Evolutionary conservation across 1,284 basidiomycete genomes (phyloP).

Genomic region (Malassezia sp.): DNA sequence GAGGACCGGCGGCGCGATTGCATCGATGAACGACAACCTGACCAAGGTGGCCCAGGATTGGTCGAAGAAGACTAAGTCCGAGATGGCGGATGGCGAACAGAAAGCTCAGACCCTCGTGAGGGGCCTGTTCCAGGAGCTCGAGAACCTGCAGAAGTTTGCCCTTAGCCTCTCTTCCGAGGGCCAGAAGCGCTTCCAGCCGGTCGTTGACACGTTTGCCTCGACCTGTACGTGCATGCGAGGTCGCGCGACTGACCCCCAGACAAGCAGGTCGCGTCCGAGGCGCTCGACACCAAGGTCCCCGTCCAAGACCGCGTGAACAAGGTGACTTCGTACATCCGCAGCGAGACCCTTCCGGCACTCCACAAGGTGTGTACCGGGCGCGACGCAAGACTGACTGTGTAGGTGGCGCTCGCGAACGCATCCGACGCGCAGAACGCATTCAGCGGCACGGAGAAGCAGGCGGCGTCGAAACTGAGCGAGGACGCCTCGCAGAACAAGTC

Average conservation of each 20-base stretch:
- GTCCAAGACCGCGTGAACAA: conserved; percentile 32
- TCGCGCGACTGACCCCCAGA: conserved; percentile 6
- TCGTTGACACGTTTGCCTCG: conserved; percentile 35
- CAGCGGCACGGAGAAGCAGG: background rate
- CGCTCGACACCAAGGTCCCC: conserved; percentile 32
- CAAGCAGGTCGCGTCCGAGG: conserved; percentile 35
- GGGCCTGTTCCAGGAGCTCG: conserved; percentile 20
- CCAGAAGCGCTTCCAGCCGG: conserved; percentile 37
- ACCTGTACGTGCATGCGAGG: no score
- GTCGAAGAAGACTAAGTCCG: conserved; percentile 26
- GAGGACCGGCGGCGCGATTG: conserved; percentile 19
- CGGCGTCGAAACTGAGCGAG: background rate
- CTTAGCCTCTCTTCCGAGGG: conserved; percentile 32
- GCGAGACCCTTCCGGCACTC: conserved; percentile 37
- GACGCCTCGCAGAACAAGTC: background rate
- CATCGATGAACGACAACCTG: conserved; percentile 27
- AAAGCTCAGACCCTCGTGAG: conserved; percentile 27
- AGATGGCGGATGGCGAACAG: conserved; percentile 32
- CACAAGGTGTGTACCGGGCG: conserved; percentile 23
- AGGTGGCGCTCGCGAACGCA: no score
- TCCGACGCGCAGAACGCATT: background rate
- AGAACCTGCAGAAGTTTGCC: conserved; percentile 38
- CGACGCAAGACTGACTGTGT: background rate
- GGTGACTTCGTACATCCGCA: conserved; percentile 33
- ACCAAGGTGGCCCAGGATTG: conserved; percentile 31